These are phyloP conservation scores for Leccinum insolens DNA, from an alignment of 1,284 basidiomycete genomes.

Conservation along the genomic window DNA sequence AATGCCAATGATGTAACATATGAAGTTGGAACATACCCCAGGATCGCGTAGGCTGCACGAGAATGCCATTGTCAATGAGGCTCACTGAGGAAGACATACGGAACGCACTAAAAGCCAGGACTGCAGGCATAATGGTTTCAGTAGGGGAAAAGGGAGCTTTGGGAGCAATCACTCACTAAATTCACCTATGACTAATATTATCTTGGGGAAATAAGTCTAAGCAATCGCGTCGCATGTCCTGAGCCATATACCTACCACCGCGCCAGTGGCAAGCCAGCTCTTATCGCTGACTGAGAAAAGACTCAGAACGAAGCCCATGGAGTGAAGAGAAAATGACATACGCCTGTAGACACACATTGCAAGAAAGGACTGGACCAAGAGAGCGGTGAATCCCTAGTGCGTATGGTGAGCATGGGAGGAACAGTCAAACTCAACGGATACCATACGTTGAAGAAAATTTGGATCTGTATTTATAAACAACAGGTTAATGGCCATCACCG, in stretches of 20 bases:
- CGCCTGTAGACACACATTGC: slow-evolving; percentile 35
- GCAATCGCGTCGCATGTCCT: background rate
- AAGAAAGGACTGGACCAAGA: slow-evolving; percentile 43
- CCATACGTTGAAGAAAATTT: slow-evolving; percentile 42
- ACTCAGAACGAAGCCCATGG: background rate
- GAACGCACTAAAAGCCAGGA: slow-evolving; percentile 27
- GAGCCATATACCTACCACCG: slow-evolving; percentile 24
- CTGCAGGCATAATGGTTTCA: slow-evolving; percentile 14
- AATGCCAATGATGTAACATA: background rate
- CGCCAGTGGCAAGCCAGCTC: slow-evolving; percentile 25
- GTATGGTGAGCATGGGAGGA: slow-evolving; percentile 8
- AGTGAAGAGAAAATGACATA: slow-evolving; percentile 14
- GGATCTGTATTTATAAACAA: slow-evolving; percentile 23
- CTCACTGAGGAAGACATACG: background rate
- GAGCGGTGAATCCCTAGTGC: slow-evolving; percentile 36
- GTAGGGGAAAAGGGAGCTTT: background rate
- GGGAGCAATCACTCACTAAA: slow-evolving; percentile 43
- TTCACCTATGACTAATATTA: slow-evolving; percentile 48
- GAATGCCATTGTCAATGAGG: slow-evolving; percentile 3
- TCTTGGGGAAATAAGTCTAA: slow-evolving; percentile 19
- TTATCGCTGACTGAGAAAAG: slow-evolving; percentile 32
- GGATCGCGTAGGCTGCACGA: slow-evolving; percentile 39
- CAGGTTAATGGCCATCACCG: slow-evolving; percentile 1
- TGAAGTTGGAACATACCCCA: slow-evolving; percentile 39
- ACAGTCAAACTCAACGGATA: background rate